Percentiles rank a stretch among this genome's conserved stretches.
These are phyloP conservation scores for Xylaria grammica DNA, from an alignment of 495 filamentous ascomycete genomes.

Conservation along the genomic window DNA sequence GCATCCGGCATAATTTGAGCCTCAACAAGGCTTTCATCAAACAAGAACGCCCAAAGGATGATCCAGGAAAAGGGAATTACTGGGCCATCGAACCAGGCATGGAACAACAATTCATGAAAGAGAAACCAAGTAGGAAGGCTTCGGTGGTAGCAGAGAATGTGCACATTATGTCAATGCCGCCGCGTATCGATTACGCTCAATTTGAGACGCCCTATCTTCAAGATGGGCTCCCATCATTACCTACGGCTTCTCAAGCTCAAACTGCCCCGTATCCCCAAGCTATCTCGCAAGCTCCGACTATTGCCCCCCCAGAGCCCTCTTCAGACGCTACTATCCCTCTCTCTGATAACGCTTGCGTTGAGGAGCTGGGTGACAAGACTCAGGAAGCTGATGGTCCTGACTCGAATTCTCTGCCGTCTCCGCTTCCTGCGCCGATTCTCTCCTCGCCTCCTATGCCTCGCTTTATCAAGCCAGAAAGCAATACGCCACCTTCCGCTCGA, in stretches of 20 bases:
- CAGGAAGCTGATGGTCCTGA: conserved; percentile 58
- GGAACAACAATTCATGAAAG: conserved; percentile 86
- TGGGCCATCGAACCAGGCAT: conserved; percentile 91
- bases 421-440: conserved; percentile 60
- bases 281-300: conserved; percentile 33
- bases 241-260: conserved; percentile 37
- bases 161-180: conserved; percentile 49
- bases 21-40: conserved; percentile 97
- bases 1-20: conserved; percentile 97
- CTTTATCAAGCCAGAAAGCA: conserved; percentile 64
- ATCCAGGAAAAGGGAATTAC: conserved; percentile 98
- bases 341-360: conserved; percentile 72
- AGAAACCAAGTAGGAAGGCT: conserved; percentile 67
- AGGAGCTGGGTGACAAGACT: conserved; percentile 62
- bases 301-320: conserved; percentile 65
- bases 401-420: conserved; percentile 62
- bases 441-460: conserved; percentile 89
- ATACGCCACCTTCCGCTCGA: conserved; percentile 75
- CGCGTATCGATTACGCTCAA: conserved; percentile 46
- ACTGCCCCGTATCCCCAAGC: conserved; percentile 20
- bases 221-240: conserved; percentile 42
- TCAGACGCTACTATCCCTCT: conserved; percentile 95
- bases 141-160: conserved; percentile 49
- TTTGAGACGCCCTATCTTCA: conserved; percentile 31
- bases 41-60: conserved; percentile 94